phyloP scores from a whole-genome alignment of 352 stramenopile genomes.

The Phytopythium vexans region DNA sequence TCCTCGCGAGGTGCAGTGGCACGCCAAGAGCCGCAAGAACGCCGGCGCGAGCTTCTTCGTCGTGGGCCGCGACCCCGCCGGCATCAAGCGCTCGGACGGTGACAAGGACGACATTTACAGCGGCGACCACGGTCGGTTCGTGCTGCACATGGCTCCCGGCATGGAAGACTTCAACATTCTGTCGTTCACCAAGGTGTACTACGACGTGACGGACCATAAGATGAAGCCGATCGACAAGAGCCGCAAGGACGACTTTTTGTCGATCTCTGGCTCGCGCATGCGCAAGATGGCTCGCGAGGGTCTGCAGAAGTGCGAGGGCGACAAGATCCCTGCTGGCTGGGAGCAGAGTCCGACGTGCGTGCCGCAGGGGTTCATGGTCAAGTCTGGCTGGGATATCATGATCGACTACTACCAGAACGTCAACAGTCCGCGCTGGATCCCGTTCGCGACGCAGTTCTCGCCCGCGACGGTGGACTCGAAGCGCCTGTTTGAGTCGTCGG shows the following conservation, averaged over 20 bases:
- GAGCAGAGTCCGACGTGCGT: slow-evolving; percentile 90
- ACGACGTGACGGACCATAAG: slow-evolving; percentile 96
- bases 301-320: slow-evolving; percentile 86
- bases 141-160: slow-evolving; percentile 95
- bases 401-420: slow-evolving; percentile 98
- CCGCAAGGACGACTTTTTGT: slow-evolving; percentile 96
- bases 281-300: slow-evolving; percentile 93
- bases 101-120: slow-evolving; percentile 96
- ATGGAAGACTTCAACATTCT: slow-evolving; percentile 95
- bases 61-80: slow-evolving; percentile 95
- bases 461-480: slow-evolving; percentile 39
- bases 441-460: slow-evolving; percentile 72
- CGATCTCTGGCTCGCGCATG: slow-evolving; percentile 98
- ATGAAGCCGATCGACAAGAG: slow-evolving; percentile 96
- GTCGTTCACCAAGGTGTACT: slow-evolving; percentile 97
- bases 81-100: slow-evolving; percentile 96
- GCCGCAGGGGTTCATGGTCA: slow-evolving; percentile 98
- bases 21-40: slow-evolving; percentile 96
- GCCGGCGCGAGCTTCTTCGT: slow-evolving; percentile 98
- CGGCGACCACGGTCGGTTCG: slow-evolving; percentile 96
- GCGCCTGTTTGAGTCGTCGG: slow-evolving; percentile 48
- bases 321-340: slow-evolving; percentile 67
- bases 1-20: slow-evolving; percentile 97
- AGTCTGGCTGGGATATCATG: slow-evolving; percentile 97
- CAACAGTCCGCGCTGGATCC: slow-evolving; percentile 80